These are phyloP conservation scores for Epichloe typhina DNA, from an alignment of 2,329 filamentous ascomycete genomes.

Conservation along the genomic window DNA sequence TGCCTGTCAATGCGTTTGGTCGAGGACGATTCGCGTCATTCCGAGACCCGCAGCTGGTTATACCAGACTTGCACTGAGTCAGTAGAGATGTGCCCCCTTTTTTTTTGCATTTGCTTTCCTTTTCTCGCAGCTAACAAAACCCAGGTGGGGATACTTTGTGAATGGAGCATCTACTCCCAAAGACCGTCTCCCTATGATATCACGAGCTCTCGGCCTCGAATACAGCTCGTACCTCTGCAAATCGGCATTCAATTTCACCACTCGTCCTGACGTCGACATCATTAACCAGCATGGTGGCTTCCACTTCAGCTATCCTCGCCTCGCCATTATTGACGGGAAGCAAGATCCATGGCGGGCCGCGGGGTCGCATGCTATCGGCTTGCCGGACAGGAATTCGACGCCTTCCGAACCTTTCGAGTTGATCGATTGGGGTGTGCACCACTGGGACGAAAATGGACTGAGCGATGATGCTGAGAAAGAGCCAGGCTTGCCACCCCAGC, in stretches of 20 bases:
- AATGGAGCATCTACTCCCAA: constrained; percentile 57
- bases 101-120: neutral
- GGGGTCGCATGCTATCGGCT: constrained; percentile 53
- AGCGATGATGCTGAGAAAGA: constrained; percentile 33
- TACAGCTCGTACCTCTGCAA: constrained; percentile 51
- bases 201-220: constrained; percentile 52
- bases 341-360: constrained; percentile 70
- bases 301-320: constrained; percentile 56
- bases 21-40: constrained; percentile 9
- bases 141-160: constrained; percentile 64
- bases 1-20: constrained; percentile 19
- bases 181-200: constrained; percentile 57
- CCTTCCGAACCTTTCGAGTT: constrained; percentile 57
- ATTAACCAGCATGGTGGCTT: constrained; percentile 71
- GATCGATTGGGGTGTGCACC: constrained; percentile 63
- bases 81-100: constrained; percentile 10
- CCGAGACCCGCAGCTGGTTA: constrained; percentile 28
- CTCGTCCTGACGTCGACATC: constrained; percentile 44
- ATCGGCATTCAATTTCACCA: constrained; percentile 55
- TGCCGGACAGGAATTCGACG: constrained; percentile 44
- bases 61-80: constrained; percentile 44
- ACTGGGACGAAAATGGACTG: constrained; percentile 67
- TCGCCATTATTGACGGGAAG: constrained; percentile 65
- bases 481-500: constrained; percentile 44
- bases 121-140: neutral